phyloP scores from a whole-genome alignment of 75 land plant genomes.

The Pinus tabuliformis region DNA sequence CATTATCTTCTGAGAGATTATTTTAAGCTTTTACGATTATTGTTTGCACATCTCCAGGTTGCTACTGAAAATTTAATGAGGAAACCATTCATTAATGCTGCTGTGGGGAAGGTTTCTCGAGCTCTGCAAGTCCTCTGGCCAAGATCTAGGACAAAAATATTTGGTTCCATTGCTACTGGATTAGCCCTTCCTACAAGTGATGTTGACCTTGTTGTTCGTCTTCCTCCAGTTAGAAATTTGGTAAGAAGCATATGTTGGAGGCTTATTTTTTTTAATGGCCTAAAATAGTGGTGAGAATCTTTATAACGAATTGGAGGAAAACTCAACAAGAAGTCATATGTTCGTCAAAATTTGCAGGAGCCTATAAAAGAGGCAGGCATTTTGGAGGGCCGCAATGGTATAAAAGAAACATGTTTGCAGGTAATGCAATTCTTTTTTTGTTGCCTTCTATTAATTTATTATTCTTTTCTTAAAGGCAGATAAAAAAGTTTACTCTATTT shows the following conservation, averaged over 20 bases:
- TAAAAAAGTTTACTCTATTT: not conserved
- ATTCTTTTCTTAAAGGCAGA: not conserved
- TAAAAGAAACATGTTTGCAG: slow-evolving; percentile 98
- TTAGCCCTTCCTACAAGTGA: slow-evolving; percentile 97
- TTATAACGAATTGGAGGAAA: not conserved
- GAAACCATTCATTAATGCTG: slow-evolving; percentile 84
- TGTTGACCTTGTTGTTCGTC: slow-evolving; percentile 94
- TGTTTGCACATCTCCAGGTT: slow-evolving; percentile 43
- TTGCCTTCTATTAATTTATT: not conserved
- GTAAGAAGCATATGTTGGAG: slow-evolving; percentile 27
- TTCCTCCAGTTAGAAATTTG: slow-evolving; percentile 97
- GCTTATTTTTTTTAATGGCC: not conserved
- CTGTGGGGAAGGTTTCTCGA: slow-evolving; percentile 84
- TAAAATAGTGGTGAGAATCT: not conserved
- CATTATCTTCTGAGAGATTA: not conserved
- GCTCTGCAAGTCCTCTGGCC: slow-evolving; percentile 99
- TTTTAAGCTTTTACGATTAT: not conserved
- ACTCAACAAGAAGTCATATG: slow-evolving; percentile 3
- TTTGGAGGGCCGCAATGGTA: slow-evolving; percentile 97
- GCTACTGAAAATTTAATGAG: slow-evolving; percentile 62
- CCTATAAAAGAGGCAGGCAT: slow-evolving; percentile 99
- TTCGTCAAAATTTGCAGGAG: slow-evolving; percentile 44
- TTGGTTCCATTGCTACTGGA: slow-evolving; percentile 98
- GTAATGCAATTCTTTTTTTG: slow-evolving; percentile 22
- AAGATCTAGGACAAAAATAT: slow-evolving; percentile 84